Conservation (phyloP, 75 land plant genomes). For the Pinus albicaulis region DNA sequence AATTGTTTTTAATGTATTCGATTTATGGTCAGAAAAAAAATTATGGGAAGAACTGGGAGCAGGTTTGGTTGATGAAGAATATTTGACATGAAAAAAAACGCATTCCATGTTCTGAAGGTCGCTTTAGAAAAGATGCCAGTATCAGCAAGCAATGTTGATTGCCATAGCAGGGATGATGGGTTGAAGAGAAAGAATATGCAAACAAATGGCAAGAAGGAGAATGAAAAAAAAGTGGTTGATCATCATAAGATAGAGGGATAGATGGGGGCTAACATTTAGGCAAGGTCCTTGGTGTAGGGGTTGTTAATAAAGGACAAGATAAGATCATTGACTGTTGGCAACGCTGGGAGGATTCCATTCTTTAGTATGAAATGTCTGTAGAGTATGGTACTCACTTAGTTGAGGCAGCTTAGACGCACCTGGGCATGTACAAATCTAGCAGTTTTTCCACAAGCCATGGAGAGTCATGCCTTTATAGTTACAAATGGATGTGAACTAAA, state of each 20-base stretch:
- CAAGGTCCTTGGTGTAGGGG: constrained; percentile 71
- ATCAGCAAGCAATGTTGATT: constrained; percentile 8
- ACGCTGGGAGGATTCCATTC: constrained; percentile 80
- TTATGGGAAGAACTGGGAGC: constrained; percentile 78
- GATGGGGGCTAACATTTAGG: constrained; percentile 72
- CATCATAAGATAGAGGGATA: constrained; percentile 40
- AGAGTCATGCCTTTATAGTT: too few relatives aligned
- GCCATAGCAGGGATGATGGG: neutral
- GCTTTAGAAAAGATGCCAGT: constrained; percentile 14
- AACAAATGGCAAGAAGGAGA: neutral
- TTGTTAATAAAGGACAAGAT: constrained; percentile 14
- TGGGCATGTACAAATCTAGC: constrained; percentile 3
- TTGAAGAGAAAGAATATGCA: constrained; percentile 7
- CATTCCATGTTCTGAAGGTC: constrained; percentile 66
- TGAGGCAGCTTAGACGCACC: constrained; percentile 89
- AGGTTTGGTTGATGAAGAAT: constrained; percentile 89
- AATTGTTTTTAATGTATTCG: constrained; percentile 16
- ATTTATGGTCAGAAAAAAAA: constrained; percentile 42
- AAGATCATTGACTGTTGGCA: constrained; percentile 16
- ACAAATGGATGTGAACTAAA: too few relatives aligned
- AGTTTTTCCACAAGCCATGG: too few relatives aligned
- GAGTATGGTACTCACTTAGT: constrained; percentile 92
- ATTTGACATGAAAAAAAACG: constrained; percentile 62
- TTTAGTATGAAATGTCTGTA: constrained; percentile 87
- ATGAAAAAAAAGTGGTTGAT: neutral